Conservation (phyloP, 2,329 filamentous ascomycete species). For the Fusarium agapanthi region DNA sequence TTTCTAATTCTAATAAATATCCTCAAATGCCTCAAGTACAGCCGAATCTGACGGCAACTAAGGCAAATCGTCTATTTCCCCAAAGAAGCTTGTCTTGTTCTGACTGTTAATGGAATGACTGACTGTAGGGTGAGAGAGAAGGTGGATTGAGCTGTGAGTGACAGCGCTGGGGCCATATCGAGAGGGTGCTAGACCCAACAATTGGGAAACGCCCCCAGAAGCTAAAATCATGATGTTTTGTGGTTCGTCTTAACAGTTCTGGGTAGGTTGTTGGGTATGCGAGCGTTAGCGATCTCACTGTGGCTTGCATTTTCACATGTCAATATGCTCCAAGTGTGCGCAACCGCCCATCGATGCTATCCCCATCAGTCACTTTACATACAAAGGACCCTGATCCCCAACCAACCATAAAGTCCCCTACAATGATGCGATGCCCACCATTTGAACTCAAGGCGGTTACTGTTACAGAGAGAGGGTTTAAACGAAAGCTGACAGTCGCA, state of each 20-base stretch:
- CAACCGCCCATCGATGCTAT: background rate
- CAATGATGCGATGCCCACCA: conserved; percentile 15
- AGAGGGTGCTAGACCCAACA: conserved; percentile 17
- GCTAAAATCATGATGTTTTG: conserved; percentile 11
- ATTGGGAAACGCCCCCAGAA: conserved; percentile 9
- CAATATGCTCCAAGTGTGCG: background rate
- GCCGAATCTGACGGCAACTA: conserved; percentile 10
- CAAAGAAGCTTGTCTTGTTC: background rate
- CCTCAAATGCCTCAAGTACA: conserved; percentile 19
- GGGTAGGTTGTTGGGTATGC: conserved; percentile 2
- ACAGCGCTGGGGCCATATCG: background rate
- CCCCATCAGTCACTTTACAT: background rate
- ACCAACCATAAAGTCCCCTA: conserved; percentile 23
- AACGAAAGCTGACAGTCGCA: conserved; percentile 1
- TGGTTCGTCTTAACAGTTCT: conserved; percentile 17
- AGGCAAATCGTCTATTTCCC: background rate
- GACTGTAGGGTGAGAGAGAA: conserved; percentile 4
- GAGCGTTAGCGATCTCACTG: conserved; percentile 15
- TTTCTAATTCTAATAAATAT: background rate
- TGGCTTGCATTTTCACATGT: conserved; percentile 20
- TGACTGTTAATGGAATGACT: background rate
- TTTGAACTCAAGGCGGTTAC: background rate
- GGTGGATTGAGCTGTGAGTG: background rate
- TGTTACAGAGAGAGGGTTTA: background rate
- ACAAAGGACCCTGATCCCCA: conserved; percentile 9